Percentiles rank a stretch among this genome's conserved stretches.
These are phyloP conservation scores for Quercus phellos DNA, from an alignment of 331 rosid genomes.

Conservation along the genomic window DNA sequence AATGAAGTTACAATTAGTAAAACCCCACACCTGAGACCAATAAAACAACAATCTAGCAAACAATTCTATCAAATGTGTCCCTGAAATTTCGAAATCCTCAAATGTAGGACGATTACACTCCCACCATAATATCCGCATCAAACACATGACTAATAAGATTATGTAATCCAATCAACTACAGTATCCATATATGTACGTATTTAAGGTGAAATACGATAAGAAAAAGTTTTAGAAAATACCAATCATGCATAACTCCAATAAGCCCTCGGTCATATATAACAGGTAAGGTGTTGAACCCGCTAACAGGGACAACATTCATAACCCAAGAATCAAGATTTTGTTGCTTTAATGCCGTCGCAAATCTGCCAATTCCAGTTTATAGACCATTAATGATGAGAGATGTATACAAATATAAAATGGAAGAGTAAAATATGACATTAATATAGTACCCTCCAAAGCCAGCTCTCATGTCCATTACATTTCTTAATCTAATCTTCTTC, in stretches of 20 bases:
- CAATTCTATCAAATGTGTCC: too few species aligned
- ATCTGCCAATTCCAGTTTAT: conserved; percentile 45
- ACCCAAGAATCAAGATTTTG: conserved; percentile 73
- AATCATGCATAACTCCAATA: conserved; percentile 88
- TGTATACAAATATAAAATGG: not conserved
- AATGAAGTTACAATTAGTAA: too few species aligned
- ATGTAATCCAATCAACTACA: not conserved
- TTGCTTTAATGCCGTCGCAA: conserved; percentile 72
- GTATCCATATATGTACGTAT: not conserved
- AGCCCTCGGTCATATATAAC: conserved; percentile 92
- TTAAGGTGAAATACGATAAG: not conserved
- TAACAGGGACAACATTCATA: conserved; percentile 89
- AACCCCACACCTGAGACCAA: too few species aligned
- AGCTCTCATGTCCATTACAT: conserved; percentile 96
- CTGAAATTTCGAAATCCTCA: too few species aligned
- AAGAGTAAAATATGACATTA: conserved; percentile 8
- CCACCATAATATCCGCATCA: too few species aligned
- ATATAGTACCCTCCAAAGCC: conserved; percentile 86
- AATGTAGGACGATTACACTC: too few species aligned
- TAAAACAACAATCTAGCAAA: too few species aligned
- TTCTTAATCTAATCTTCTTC: conserved; percentile 73
- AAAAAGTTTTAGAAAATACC: conserved; percentile 40
- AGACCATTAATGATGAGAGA: conserved; percentile 8
- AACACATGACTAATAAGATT: not conserved
- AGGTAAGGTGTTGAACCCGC: conserved; percentile 90